These are phyloP conservation scores for Spergularia bocconei DNA, from an alignment of 148 eudicot species.

Conservation along the genomic window DNA sequence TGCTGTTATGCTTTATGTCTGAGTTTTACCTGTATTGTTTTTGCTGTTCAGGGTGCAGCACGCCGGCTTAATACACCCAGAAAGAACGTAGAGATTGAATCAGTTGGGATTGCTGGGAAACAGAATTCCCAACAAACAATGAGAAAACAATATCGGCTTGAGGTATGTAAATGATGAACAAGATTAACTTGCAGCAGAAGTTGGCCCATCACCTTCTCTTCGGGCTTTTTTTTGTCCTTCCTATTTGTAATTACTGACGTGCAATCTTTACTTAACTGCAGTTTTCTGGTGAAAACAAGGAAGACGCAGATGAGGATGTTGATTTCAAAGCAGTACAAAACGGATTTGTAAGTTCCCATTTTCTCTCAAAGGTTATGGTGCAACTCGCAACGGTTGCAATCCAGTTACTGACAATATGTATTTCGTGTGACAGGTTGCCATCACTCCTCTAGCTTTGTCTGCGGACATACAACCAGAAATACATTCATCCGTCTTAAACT, in stretches of 20 bases:
- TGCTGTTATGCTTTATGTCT: background rate
- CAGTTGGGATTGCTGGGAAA: constrained; percentile 82
- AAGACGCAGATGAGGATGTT: constrained; percentile 68
- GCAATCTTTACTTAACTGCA: constrained; percentile 26
- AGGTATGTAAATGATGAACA: constrained; percentile 45
- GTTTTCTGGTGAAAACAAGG: constrained; percentile 60
- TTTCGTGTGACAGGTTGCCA: constrained; percentile 33
- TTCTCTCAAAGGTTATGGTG: background rate
- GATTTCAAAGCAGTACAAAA: constrained; percentile 81
- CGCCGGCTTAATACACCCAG: constrained; percentile 66
- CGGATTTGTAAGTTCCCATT: constrained; percentile 62
- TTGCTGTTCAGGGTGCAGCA: constrained; percentile 78
- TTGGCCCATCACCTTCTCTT: background rate
- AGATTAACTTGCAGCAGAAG: background rate
- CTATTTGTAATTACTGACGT: background rate
- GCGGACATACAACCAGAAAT: constrained; percentile 32
- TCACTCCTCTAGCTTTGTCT: constrained; percentile 42
- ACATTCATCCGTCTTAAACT: constrained; percentile 39
- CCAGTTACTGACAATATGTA: constrained; percentile 6
- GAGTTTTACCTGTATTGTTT: background rate
- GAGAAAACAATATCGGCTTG: constrained; percentile 70
- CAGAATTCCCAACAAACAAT: constrained; percentile 46
- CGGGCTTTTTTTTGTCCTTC: background rate
- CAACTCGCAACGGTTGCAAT: background rate
- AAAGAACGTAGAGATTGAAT: constrained; percentile 80